phyloP scores from a whole-genome alignment of 2,329 filamentous ascomycete genomes.

The Epichloe hybrida region DNA sequence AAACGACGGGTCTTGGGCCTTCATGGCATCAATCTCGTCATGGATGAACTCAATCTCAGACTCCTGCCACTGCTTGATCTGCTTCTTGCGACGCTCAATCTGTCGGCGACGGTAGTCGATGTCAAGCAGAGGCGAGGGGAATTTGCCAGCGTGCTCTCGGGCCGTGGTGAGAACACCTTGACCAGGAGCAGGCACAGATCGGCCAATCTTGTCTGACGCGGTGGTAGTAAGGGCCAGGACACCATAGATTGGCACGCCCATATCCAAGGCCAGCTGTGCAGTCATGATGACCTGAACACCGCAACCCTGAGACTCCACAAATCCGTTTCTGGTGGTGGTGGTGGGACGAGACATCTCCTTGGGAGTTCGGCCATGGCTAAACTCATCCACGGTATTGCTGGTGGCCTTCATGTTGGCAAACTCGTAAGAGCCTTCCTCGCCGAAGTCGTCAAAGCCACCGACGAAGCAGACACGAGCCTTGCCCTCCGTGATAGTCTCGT shows the following conservation, averaged over 20 bases:
- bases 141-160: constrained; percentile 79
- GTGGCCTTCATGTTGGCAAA: constrained; percentile 99
- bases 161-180: constrained; percentile 95
- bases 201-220: constrained; percentile 97
- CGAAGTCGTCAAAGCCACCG: constrained; percentile 97
- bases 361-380: constrained; percentile 87
- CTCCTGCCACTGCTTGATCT: constrained; percentile 95
- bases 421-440: constrained; percentile 97
- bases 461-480: constrained; percentile 97
- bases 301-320: constrained; percentile 98
- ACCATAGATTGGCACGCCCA: constrained; percentile 97
- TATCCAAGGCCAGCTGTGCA: constrained; percentile 85
- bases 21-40: constrained; percentile 85
- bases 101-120: constrained; percentile 96
- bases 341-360: constrained; percentile 96
- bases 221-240: constrained; percentile 87
- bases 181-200: constrained; percentile 89
- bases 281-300: constrained; percentile 99
- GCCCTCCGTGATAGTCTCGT: constrained; percentile 95
- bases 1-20: constrained; percentile 60
- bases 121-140: constrained; percentile 88
- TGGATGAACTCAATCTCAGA: constrained; percentile 86
- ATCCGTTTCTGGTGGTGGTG: constrained; percentile 90
- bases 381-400: constrained; percentile 93
- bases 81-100: constrained; percentile 82